phyloP scores from a whole-genome alignment of 495 filamentous ascomycete genomes.

The Penicillium argentinense region DNA sequence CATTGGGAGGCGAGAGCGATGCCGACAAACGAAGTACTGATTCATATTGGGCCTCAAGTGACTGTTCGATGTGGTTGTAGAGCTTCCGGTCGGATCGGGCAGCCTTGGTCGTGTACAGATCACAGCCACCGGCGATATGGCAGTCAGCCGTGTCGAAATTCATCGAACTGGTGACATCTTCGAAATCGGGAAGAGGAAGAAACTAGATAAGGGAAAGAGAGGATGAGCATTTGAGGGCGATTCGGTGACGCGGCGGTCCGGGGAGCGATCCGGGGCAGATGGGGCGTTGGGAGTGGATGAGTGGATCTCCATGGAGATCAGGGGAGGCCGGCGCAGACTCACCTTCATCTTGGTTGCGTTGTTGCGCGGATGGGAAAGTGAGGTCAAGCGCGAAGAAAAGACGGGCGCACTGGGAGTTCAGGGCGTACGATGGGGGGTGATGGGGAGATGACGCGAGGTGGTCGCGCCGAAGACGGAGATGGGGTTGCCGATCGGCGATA shows the following conservation, averaged over 20 bases:
- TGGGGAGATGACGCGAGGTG: conserved; percentile 19
- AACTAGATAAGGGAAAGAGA: conserved; percentile 55
- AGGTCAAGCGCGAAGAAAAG: not conserved
- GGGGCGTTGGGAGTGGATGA: conserved; percentile 3
- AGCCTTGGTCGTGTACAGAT: conserved; percentile 96
- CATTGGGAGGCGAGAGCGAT: conserved; percentile 75
- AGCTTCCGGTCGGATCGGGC: conserved; percentile 93
- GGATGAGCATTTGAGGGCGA: conserved; percentile 1
- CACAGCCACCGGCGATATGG: conserved; percentile 85
- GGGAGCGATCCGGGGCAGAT: not conserved
- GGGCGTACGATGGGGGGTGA: conserved; percentile 5
- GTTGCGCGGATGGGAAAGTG: too few relatives aligned
- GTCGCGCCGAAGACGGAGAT: conserved; percentile 25
- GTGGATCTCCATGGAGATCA: conserved; percentile 10
- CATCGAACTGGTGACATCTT: conserved; percentile 82
- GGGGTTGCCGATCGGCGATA: conserved; percentile 24
- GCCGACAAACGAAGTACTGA: conserved; percentile 78
- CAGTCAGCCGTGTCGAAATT: conserved; percentile 93
- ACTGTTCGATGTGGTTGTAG: conserved; percentile 90
- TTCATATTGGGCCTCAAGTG: conserved; percentile 85
- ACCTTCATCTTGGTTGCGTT: conserved; percentile 27
- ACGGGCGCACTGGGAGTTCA: not conserved
- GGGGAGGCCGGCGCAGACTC: conserved; percentile 1
- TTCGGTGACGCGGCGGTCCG: not conserved
- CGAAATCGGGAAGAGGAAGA: conserved; percentile 84